Evolutionary conservation across 805 yeast species (phyloP), one percentile per base, ranked within the genome.

Genomic region (Schizosaccharomyces osmophilus): DNA sequence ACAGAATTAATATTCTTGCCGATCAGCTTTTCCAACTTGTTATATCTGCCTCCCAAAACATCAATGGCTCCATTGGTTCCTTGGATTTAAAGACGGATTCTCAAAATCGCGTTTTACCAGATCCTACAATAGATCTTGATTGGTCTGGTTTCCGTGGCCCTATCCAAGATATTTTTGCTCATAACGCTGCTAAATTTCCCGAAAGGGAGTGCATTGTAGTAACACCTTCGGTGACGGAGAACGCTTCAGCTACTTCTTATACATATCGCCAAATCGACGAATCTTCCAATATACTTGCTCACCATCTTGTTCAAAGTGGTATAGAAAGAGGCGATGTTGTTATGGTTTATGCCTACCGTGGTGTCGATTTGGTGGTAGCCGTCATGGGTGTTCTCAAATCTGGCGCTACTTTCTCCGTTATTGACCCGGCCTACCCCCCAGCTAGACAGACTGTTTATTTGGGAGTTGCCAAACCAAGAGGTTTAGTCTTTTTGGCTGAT

Each of bases 391-490:
- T 88, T 24, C 79, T 93, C 70, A 93, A 93, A 74, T 97, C 98
- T 0, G 99, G 99, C 67, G 97, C 95, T 19, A 90, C 98, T 0
- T 93, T 93, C 71, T 89, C 97, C 9, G 99, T 93, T 26, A 94
- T 93, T 65, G 99, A 93, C 70, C 98, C 98, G 6, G 97, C 97
- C 4, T 93, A 93, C 72, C 99, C 99, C 55, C 96, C 98, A 19
- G 95, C 95, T 9, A 82, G 99, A 73, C 99, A 93, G 73, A 93
- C 87, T 65, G 81, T 93, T 64, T 93, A 93, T 71, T 77, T 93
- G 62, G 82, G 85, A 59, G 99, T 93, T 17, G 97, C 98, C 45
- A 82, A 84, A 71, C 99, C 99, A 42, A 80, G 75, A 67, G 98
- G 95, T 65, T 78, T 93, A 66, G 83, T 93, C 64, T 95, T 89